Conservation (phyloP, 768 basidiomycete genomes). For the Gymnopilus dilepis region DNA sequence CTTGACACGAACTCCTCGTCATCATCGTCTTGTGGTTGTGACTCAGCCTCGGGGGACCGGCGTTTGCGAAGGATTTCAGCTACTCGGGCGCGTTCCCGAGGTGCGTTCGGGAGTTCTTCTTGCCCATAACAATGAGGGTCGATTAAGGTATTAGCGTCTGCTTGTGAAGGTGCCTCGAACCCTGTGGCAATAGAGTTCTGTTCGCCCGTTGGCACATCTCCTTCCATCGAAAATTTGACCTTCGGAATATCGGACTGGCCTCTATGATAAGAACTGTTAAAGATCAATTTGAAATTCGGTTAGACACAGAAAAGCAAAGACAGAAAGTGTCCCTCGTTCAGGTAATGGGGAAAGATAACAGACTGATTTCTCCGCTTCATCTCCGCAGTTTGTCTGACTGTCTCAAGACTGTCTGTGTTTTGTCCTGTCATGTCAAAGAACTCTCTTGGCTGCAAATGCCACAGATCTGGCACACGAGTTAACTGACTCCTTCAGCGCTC, state of each 20-base stretch:
- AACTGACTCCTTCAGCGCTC: neutral
- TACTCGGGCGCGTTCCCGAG: conserved; percentile 41
- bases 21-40: conserved; percentile 16
- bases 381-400: neutral
- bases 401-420: too few species aligned
- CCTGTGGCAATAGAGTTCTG: neutral
- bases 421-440: neutral
- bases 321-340: neutral
- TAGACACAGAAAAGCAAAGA: neutral
- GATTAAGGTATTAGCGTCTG: neutral
- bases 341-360: conserved; percentile 2
- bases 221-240: neutral
- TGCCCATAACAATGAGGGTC: conserved; percentile 49
- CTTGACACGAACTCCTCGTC: conserved; percentile 16
- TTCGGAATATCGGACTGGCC: neutral
- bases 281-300: neutral
- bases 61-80: conserved; percentile 23
- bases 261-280: neutral
- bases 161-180: neutral
- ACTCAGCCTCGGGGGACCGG: neutral
- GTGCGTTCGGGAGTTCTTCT: conserved; percentile 48
- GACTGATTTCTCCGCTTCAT: neutral
- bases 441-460: neutral
- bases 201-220: neutral
- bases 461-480: neutral